phyloP scores from a whole-genome alignment of 345 rosid species.

The Euphorbia peplus region DNA sequence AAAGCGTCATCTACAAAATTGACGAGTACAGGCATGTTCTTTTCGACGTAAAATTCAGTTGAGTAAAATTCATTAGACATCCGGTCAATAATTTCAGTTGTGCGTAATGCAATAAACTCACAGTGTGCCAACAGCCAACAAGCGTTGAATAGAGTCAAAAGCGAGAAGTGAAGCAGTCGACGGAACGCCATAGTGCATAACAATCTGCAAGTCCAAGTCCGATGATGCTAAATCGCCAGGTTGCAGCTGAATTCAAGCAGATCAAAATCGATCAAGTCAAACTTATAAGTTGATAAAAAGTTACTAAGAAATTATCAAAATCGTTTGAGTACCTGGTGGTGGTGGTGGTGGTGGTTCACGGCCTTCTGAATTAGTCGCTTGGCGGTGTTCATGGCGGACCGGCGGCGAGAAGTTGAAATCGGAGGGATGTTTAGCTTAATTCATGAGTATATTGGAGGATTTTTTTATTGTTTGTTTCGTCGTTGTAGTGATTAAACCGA shows the following conservation, averaged over 20 bases:
- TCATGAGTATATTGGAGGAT: too few relatives aligned
- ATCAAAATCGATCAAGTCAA: too few relatives aligned
- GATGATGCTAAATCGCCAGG: constrained; percentile 15
- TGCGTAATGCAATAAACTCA: constrained; percentile 47
- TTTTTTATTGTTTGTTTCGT: background rate
- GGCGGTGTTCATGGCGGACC: constrained; percentile 13
- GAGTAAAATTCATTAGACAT: too few relatives aligned
- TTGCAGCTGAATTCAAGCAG: constrained; percentile 10
- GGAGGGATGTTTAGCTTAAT: background rate
- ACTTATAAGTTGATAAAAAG: too few relatives aligned
- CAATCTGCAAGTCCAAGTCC: constrained; percentile 54
- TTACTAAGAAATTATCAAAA: background rate
- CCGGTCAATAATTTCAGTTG: too few relatives aligned
- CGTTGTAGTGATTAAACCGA: constrained; percentile 5
- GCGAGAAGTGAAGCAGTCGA: constrained; percentile 77
- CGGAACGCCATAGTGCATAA: constrained; percentile 75
- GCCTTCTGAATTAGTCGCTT: constrained; percentile 16
- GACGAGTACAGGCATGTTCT: too few relatives aligned
- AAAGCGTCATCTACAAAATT: background rate
- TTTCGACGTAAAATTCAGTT: too few relatives aligned
- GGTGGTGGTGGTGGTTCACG: background rate
- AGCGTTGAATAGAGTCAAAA: constrained; percentile 68
- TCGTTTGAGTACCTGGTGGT: background rate
- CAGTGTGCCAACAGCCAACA: constrained; percentile 80
- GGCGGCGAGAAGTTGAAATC: background rate